Evolutionary conservation across 345 rosid genomes (phyloP).

Genomic region (Corchorus olitorius): DNA sequence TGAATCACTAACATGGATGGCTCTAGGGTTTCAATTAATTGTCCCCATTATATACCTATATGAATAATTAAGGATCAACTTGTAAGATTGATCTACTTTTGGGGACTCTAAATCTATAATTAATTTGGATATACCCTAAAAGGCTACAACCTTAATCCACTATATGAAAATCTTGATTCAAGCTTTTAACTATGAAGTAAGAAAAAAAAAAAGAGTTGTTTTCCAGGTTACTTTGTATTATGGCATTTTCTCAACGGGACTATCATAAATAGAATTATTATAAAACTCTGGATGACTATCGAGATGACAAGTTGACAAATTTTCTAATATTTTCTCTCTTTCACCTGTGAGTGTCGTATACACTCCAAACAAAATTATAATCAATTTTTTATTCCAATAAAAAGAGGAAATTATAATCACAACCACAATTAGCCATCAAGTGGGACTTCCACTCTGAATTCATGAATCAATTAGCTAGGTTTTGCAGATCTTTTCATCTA

Average conservation of each 20-base stretch:
- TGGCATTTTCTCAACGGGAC: not conserved
- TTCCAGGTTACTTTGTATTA: not conserved
- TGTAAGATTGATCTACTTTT: not conserved
- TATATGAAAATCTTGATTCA: not conserved
- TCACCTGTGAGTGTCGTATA: too few species aligned
- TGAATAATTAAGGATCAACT: not conserved
- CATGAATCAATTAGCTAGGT: too few species aligned
- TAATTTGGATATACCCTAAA: too few species aligned
- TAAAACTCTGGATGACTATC: not conserved
- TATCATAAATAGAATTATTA: not conserved
- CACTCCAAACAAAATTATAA: too few species aligned
- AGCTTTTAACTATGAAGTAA: not conserved
- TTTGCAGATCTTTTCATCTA: too few species aligned
- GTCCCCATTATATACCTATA: not conserved
- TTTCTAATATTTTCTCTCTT: not conserved
- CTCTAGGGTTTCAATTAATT: not conserved
- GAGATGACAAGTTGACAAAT: not conserved
- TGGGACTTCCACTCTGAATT: too few species aligned
- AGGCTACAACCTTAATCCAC: too few species aligned
- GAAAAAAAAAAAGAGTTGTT: not conserved
- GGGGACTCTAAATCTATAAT: not conserved
- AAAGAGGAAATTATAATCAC: too few species aligned
- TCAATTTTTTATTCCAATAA: too few species aligned
- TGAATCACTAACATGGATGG: not conserved
- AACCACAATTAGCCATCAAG: too few species aligned